phyloP scores from a whole-genome alignment of 2,329 filamentous ascomycete species.

The Aspergillus persii region DNA sequence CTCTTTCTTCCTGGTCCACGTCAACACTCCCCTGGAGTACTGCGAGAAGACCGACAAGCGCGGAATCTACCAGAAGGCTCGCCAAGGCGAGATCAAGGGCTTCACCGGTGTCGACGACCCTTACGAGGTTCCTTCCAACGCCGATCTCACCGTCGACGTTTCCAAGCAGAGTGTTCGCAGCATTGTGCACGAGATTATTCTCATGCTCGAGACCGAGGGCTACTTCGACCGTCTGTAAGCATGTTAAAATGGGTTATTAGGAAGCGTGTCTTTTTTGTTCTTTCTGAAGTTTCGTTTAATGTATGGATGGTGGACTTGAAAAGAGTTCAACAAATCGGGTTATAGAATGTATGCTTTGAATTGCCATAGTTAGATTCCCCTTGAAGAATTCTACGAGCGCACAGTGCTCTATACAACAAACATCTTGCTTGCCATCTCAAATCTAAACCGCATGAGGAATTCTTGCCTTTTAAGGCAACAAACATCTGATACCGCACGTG shows the following conservation, averaged over 20 bases:
- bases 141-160: constrained; percentile 79
- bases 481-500: not conserved
- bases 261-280: constrained; percentile 12
- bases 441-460: too few species aligned
- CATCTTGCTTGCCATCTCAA: too few species aligned
- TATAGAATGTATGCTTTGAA: constrained; percentile 21
- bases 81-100: constrained; percentile 88
- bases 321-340: constrained; percentile 9
- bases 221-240: constrained; percentile 66
- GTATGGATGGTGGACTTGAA: constrained; percentile 1
- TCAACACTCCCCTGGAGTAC: constrained; percentile 87
- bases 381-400: not conserved
- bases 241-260: constrained; percentile 1
- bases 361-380: constrained; percentile 23
- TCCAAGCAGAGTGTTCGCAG: constrained; percentile 86
- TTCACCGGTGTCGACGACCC: constrained; percentile 98
- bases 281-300: constrained; percentile 11
- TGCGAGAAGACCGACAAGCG: constrained; percentile 93
- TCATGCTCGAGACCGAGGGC: constrained; percentile 85
- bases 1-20: constrained; percentile 92
- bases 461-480: too few species aligned
- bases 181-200: constrained; percentile 93
- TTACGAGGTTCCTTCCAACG: constrained; percentile 79
- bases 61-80: constrained; percentile 81
- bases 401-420: not conserved